Evolutionary conservation across 176 grass and related monocot species (phyloP).

Genomic region (Oryza coarctata): DNA sequence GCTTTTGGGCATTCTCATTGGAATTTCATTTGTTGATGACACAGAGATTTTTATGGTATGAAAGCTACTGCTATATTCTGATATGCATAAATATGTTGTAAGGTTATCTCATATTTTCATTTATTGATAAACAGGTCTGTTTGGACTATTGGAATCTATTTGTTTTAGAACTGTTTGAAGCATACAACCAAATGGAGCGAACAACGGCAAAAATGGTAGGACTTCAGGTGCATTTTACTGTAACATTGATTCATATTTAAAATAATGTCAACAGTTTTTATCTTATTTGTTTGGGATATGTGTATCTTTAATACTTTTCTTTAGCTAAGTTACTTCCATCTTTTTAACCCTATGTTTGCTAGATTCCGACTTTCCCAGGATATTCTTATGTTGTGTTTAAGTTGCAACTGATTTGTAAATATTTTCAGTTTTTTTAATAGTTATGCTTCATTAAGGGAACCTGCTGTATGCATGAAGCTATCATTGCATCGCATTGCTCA

Average conservation of each 20-base stretch:
- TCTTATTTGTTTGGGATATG: too few species aligned
- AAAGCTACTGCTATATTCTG: slow-evolving; percentile 21
- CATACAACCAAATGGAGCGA: slow-evolving; percentile 81
- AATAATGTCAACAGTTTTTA: too few species aligned
- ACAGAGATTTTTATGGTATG: slow-evolving; percentile 96
- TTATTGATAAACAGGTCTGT: slow-evolving; percentile 60
- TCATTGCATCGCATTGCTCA: not conserved
- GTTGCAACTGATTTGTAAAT: not conserved
- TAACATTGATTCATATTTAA: too few species aligned
- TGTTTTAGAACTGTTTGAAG: slow-evolving; percentile 94
- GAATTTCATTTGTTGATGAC: slow-evolving; percentile 97
- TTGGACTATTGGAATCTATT: slow-evolving; percentile 98
- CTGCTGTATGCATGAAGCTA: not conserved
- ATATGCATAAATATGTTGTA: not conserved
- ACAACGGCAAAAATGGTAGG: slow-evolving; percentile 84
- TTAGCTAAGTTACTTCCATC: too few species aligned
- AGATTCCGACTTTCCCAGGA: too few species aligned
- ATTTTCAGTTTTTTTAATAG: not conserved
- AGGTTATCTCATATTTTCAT: too few species aligned
- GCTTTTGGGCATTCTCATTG: slow-evolving; percentile 81
- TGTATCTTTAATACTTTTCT: too few species aligned
- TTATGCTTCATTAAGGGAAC: not conserved
- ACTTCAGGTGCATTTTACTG: slow-evolving; percentile 51
- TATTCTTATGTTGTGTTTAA: not conserved
- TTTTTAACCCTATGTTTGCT: too few species aligned